A percentile compares a stretch with the other conserved stretches of the same genome.
Conservation (phyloP, 805 yeast species). For the Ogataea sp. region DNA sequence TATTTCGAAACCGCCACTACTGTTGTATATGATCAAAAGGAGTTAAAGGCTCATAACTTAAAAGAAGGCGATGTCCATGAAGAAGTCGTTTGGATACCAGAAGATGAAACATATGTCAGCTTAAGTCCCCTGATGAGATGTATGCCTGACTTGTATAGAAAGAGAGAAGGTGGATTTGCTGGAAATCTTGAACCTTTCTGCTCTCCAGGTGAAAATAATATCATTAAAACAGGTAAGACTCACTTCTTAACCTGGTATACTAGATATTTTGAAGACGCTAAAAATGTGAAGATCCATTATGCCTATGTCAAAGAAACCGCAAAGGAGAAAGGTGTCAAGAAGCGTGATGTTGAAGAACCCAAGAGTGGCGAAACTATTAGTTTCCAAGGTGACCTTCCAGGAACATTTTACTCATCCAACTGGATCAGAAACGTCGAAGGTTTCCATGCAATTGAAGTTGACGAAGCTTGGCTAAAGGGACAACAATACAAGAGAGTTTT, state of each 20-base stretch:
- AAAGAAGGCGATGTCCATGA: constrained; percentile 47
- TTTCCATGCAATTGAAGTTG: constrained; percentile 49
- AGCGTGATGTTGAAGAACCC: constrained; percentile 23
- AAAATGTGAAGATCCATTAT: constrained; percentile 58
- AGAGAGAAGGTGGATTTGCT: constrained; percentile 53
- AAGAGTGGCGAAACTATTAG: constrained; percentile 11
- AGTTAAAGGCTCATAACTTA: constrained; percentile 68
- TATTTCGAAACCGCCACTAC: constrained; percentile 69
- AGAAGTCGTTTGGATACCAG: constrained; percentile 50
- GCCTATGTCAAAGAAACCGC: constrained; percentile 53
- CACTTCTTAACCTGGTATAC: constrained; percentile 82
- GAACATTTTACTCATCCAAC: constrained; percentile 55
- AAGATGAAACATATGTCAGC: constrained; percentile 63
- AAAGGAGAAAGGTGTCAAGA: constrained; percentile 47
- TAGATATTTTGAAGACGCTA: constrained; percentile 49
- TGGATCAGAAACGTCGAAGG: constrained; percentile 65
- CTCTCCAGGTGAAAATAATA: constrained; percentile 59
- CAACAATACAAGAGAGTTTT: constrained; percentile 46
- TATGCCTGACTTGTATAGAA: constrained; percentile 67
- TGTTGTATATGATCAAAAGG: constrained; percentile 45
- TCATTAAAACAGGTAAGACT: constrained; percentile 49
- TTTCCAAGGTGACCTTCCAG: constrained; percentile 22
- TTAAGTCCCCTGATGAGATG: constrained; percentile 79
- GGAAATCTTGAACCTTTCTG: constrained; percentile 73
- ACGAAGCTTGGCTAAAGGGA: constrained; percentile 58